Evolutionary conservation across 768 basidiomycete species (phyloP).

Genomic region (Kwoniella sp.): DNA sequence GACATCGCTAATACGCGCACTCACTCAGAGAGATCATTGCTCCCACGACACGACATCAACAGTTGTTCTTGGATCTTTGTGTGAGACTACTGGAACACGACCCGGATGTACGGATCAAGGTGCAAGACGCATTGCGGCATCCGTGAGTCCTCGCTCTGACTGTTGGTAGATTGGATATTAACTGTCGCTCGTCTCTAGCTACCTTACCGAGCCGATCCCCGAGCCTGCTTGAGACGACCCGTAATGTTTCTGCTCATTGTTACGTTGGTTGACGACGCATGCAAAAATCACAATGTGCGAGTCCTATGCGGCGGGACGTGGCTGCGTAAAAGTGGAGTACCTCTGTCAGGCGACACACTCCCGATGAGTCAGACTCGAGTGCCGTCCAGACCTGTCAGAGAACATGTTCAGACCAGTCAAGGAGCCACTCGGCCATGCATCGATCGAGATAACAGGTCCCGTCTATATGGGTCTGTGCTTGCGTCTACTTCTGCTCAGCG

Average conservation of each 20-base stretch:
- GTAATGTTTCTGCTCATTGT: no score
- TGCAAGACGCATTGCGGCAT: conserved; percentile 79
- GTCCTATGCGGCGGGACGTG: no score
- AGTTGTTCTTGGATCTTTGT: conserved; percentile 74
- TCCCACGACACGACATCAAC: conserved; percentile 56
- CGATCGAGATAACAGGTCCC: no score
- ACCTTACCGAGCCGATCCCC: conserved; percentile 13
- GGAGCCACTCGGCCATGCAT: no score
- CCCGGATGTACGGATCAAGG: conserved; percentile 78
- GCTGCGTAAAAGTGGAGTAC: no score
- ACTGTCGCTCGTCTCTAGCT: not conserved
- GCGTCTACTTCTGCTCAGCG: conserved; percentile 12
- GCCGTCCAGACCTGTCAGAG: no score
- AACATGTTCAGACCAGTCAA: no score
- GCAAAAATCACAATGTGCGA: no score
- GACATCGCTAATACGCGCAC: not conserved
- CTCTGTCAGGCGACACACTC: no score
- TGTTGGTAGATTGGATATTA: not conserved
- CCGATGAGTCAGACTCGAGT: no score
- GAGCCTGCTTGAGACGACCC: conserved; percentile 12
- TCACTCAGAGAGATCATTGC: conserved; percentile 67
- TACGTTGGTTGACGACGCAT: no score
- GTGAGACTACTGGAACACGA: conserved; percentile 83
- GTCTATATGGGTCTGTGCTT: no score
- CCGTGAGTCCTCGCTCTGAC: conserved; percentile 53